Percentiles rank a stretch among this genome's conserved stretches.
phyloP scores from a whole-genome alignment of 805 yeast genomes.

The Metschnikowia similis region DNA sequence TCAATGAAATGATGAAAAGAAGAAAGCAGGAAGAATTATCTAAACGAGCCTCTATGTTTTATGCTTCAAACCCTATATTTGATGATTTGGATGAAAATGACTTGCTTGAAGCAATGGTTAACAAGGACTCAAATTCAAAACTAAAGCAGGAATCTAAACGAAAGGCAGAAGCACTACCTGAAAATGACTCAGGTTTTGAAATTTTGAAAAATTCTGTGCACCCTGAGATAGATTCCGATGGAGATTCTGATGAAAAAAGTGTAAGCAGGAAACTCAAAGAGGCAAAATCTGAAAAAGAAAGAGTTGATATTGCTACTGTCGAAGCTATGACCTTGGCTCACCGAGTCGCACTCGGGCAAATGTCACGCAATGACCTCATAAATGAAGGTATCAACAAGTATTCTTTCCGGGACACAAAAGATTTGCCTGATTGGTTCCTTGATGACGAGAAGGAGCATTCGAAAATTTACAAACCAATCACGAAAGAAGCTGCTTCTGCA shows the following conservation, averaged over 20 bases:
- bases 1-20: conserved; percentile 48
- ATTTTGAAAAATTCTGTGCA: conserved; percentile 31
- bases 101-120: conserved; percentile 22
- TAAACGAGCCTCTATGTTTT: conserved; percentile 34
- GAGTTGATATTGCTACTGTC: conserved; percentile 81
- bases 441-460: conserved; percentile 90
- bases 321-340: conserved; percentile 99
- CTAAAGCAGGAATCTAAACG: conserved; percentile 8
- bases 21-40: conserved; percentile 32
- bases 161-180: background rate
- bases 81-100: conserved; percentile 45
- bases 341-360: conserved; percentile 86
- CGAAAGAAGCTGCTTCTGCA: conserved; percentile 68
- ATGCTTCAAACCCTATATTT: conserved; percentile 38
- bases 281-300: conserved; percentile 50
- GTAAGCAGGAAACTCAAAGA: conserved; percentile 31
- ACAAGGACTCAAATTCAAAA: background rate
- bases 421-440: conserved; percentile 93
- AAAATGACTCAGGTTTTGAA: conserved; percentile 43
- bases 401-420: conserved; percentile 86
- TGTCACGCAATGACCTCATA: conserved; percentile 75
- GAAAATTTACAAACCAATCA: conserved; percentile 83
- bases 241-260: conserved; percentile 51
- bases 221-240: conserved; percentile 37
- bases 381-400: conserved; percentile 91